Evolutionary conservation across 441 rosid species (phyloP).

Genomic region (Euphorbia celastroides): DNA sequence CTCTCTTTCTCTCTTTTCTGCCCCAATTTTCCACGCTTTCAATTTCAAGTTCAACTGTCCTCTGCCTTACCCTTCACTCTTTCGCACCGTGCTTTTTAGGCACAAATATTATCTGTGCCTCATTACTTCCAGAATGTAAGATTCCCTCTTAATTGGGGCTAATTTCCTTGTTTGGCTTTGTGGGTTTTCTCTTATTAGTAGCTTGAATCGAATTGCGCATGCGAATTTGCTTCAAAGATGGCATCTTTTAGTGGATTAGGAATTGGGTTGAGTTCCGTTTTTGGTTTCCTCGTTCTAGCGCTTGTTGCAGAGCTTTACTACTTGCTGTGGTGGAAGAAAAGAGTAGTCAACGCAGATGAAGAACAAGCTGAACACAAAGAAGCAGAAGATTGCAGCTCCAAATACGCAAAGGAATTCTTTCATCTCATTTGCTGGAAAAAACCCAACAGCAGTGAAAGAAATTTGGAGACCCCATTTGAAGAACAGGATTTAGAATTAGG

Average conservation of each 20-base stretch:
- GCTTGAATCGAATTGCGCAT: slow-evolving; percentile 20
- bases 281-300: slow-evolving; percentile 69
- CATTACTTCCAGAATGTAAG: neutral
- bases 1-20: neutral
- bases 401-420: slow-evolving; percentile 50
- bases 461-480: slow-evolving; percentile 17
- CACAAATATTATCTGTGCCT: slow-evolving; percentile 2
- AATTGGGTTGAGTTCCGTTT: slow-evolving; percentile 59
- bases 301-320: slow-evolving; percentile 71
- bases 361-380: slow-evolving; percentile 32
- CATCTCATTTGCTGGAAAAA: slow-evolving; percentile 68
- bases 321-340: slow-evolving; percentile 60
- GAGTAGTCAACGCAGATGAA: slow-evolving; percentile 31
- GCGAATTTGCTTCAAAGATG: slow-evolving; percentile 53
- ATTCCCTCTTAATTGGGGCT: neutral
- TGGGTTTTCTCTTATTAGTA: neutral
- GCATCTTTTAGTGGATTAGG: slow-evolving; percentile 53
- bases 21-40: neutral
- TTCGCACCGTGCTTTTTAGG: slow-evolving; percentile 18
- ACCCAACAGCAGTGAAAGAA: too few relatives aligned
- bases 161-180: neutral
- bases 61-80: neutral
- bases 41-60: too few relatives aligned
- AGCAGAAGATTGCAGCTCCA: slow-evolving; percentile 28
- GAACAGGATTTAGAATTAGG: slow-evolving; percentile 63